phyloP scores from a whole-genome alignment of 345 rosid genomes.

The Aquilaria sinensis region DNA sequence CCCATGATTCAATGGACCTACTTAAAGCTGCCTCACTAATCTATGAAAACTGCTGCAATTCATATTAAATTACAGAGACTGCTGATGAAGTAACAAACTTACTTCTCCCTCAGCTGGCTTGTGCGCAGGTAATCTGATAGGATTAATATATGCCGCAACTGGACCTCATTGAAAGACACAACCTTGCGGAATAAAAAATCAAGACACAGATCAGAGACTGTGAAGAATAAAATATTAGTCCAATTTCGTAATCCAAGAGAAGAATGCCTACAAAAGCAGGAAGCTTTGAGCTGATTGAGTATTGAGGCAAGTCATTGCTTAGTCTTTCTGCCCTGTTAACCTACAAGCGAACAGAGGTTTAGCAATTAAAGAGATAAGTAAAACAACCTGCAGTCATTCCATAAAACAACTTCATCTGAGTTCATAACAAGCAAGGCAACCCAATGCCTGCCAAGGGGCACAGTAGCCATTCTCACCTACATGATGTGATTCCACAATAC shows the following conservation, averaged over 20 bases:
- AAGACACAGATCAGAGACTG: neutral
- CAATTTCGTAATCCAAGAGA: constrained; percentile 4
- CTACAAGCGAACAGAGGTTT: constrained; percentile 23
- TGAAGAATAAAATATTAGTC: neutral
- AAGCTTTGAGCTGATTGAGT: constrained; percentile 60
- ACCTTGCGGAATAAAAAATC: constrained; percentile 29
- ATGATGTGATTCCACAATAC: too few relatives aligned
- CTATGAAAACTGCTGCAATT: too few relatives aligned
- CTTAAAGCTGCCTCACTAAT: too few relatives aligned
- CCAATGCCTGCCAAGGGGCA: too few relatives aligned
- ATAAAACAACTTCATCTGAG: too few relatives aligned
- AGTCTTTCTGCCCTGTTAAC: constrained; percentile 74
- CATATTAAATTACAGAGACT: neutral
- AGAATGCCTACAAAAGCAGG: constrained; percentile 54
- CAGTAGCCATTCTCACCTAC: too few relatives aligned
- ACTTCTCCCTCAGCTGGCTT: constrained; percentile 75
- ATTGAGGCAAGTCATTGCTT: constrained; percentile 65
- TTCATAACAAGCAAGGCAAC: too few relatives aligned
- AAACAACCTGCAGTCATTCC: too few relatives aligned
- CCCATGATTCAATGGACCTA: too few relatives aligned
- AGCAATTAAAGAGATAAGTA: too few relatives aligned
- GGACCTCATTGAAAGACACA: constrained; percentile 61
- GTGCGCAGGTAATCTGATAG: constrained; percentile 65
- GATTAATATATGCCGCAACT: constrained; percentile 63
- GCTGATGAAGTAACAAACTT: constrained; percentile 22